Percentiles rank a stretch among this genome's conserved stretches.
phyloP scores from a whole-genome alignment of 768 basidiomycete species.

The Cubamyces sp. region DNA sequence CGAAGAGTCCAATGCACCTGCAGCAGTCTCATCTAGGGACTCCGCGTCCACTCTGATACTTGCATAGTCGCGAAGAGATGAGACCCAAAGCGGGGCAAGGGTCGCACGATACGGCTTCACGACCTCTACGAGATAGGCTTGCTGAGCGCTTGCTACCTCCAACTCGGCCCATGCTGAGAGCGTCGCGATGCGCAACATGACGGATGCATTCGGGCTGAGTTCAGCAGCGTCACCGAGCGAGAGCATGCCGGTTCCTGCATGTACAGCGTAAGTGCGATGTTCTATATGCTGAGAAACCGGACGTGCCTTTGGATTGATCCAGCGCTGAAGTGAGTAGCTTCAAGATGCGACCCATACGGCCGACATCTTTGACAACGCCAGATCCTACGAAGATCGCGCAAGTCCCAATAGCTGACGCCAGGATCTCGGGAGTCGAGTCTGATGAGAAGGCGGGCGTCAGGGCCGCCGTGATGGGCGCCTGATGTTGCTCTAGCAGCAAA shows the following conservation, averaged over 20 bases:
- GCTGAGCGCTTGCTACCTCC: constrained; percentile 73
- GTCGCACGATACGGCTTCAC: constrained; percentile 77
- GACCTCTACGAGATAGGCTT: constrained; percentile 78
- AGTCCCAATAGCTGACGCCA: constrained; percentile 89
- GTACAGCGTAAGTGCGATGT: background rate
- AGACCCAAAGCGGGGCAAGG: constrained; percentile 86
- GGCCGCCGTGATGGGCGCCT: constrained; percentile 97
- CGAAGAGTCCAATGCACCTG: constrained; percentile 76
- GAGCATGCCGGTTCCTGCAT: constrained; percentile 76
- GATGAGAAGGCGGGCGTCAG: constrained; percentile 95
- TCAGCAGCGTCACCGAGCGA: constrained; percentile 86
- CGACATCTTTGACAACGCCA: constrained; percentile 89
- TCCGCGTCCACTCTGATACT: constrained; percentile 90
- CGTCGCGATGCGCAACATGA: constrained; percentile 92
- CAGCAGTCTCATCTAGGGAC: constrained; percentile 73
- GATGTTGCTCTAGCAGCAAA: constrained; percentile 92
- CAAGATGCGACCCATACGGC: constrained; percentile 91
- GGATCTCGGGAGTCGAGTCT: constrained; percentile 93
- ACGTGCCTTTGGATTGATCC: constrained; percentile 84
- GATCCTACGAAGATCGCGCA: constrained; percentile 96
- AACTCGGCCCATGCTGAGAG: constrained; percentile 96
- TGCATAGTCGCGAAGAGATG: constrained; percentile 89
- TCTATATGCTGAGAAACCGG: background rate
- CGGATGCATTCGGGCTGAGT: constrained; percentile 90
- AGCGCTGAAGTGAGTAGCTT: constrained; percentile 86